Evolutionary conservation across 2,329 filamentous ascomycete species (phyloP), one percentile per base, ranked within the genome.

Genomic region (Xylaria sp.): DNA sequence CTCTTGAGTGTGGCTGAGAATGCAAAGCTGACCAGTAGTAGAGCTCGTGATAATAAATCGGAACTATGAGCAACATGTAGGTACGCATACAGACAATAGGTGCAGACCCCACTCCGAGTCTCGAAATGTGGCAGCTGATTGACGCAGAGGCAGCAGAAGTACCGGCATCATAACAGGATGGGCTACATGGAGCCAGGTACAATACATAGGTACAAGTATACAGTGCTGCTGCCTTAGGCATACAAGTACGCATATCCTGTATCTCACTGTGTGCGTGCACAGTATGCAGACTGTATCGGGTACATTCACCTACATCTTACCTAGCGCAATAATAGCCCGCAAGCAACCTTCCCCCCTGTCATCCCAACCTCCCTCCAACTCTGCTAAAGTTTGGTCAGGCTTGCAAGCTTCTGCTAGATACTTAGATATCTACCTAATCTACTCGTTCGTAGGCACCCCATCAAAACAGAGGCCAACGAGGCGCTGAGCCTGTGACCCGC

Each of bases 1-100:
- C 65, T 69, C 30, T 27, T n/a, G 8, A 32, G 21, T 64, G 68
- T 68, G 65, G 65, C 65, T 68, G 39, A 60, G 55, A 47, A 19
- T 11, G 50, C 36, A 30, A 19, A 48, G 24, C 17, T 27, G 32
- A 39, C 30, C 3, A 53, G 12, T 12, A 21, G 11, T 12, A 21
- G 11, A 9, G 32, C 14, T 11, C 30, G 32, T 30, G 39, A 36
- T 57, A 42, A 36, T 51, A 17, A 62, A 67, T 58, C 64, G 61
- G 53, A 42, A 36, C 47, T 42, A 42, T 42, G 14, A 27, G 24
- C 4, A 27, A 27, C 24, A 27, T 27, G 24, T 27, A 27, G 24
- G 24, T 27, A 27, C 24, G 24, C 24, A 42, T 42, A 30, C 14
- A 24, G 6, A 47, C n/a, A 34, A 54, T 48, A 6, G 6, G 39